These are phyloP conservation scores for Drechslerella stenobrocha DNA, from an alignment of 2,329 filamentous ascomycete genomes.

Conservation along the genomic window DNA sequence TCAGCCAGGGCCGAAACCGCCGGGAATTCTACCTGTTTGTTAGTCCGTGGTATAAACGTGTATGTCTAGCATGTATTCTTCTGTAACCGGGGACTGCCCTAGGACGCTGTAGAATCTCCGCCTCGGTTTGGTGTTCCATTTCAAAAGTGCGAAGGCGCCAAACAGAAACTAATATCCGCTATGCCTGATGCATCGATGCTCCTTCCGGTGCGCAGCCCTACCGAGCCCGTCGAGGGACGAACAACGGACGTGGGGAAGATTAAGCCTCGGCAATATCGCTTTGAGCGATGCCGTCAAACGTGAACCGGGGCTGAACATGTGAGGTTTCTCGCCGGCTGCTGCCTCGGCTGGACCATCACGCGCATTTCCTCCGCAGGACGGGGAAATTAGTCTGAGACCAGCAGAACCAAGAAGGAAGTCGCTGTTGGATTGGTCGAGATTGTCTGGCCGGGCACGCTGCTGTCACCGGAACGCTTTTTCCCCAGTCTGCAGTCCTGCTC, in stretches of 20 bases:
- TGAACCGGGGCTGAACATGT: slow-evolving; percentile 43
- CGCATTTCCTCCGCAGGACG: neutral
- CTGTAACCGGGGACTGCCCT: too few relatives aligned
- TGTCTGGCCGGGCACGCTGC: slow-evolving; percentile 1
- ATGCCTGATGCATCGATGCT: neutral
- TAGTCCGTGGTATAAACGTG: too few relatives aligned
- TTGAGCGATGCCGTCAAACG: neutral
- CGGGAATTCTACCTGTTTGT: too few relatives aligned
- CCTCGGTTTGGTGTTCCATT: too few relatives aligned
- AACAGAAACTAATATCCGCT: too few relatives aligned
- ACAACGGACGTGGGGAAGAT: slow-evolving; percentile 12
- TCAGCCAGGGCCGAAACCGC: slow-evolving; percentile 15
- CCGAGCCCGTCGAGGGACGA: neutral
- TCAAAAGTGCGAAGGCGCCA: too few relatives aligned
- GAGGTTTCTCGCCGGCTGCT: slow-evolving; percentile 21
- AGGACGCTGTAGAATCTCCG: too few relatives aligned
- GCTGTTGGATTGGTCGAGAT: slow-evolving; percentile 11
- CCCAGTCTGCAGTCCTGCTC: too few relatives aligned
- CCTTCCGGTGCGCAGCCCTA: neutral
- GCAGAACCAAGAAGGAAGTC: slow-evolving; percentile 5
- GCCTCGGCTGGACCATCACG: slow-evolving; percentile 38
- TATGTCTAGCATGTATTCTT: too few relatives aligned
- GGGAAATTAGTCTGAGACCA: neutral
- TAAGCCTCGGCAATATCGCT: neutral
- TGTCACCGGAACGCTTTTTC: slow-evolving; percentile 28